Evolutionary conservation across 2,329 filamentous ascomycete species (phyloP).

Genomic region (Thielaviopsis musarum): DNA sequence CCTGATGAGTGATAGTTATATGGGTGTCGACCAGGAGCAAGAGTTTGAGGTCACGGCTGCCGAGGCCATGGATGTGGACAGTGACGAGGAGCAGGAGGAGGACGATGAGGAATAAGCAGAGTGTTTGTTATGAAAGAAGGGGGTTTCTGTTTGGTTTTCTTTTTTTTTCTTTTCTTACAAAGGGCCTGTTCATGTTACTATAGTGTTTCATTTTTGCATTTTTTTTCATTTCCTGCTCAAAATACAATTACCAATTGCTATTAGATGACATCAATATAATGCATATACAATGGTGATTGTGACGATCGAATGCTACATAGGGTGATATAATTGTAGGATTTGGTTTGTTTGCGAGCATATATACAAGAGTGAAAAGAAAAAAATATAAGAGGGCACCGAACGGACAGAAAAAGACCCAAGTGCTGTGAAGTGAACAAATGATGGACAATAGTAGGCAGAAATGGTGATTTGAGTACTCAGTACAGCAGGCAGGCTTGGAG

Average conservation of each 20-base stretch:
- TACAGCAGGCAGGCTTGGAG: too few species aligned
- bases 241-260: background rate
- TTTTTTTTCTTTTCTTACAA: background rate
- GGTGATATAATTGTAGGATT: too few species aligned
- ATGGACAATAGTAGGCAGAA: too few species aligned
- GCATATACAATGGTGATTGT: background rate
- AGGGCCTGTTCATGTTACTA: background rate
- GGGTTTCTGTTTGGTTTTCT: background rate
- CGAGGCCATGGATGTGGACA: conserved; percentile 90
- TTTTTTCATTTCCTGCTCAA: background rate
- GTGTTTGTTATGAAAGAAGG: conserved; percentile 1
- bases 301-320: too few species aligned
- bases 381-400: too few species aligned
- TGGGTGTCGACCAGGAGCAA: conserved; percentile 92
- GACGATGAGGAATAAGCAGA: conserved; percentile 29
- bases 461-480: too few species aligned
- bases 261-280: background rate
- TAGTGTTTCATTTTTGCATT: background rate
- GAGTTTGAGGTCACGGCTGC: conserved; percentile 70
- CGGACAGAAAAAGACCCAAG: too few species aligned
- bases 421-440: too few species aligned
- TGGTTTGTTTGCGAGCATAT: too few species aligned
- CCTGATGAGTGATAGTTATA: conserved; percentile 93
- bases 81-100: conserved; percentile 53
- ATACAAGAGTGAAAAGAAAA: too few species aligned